Base-by-base conservation (phyloP, 768 basidiomycete species). In the Cyclocybe aegerita region DNA sequence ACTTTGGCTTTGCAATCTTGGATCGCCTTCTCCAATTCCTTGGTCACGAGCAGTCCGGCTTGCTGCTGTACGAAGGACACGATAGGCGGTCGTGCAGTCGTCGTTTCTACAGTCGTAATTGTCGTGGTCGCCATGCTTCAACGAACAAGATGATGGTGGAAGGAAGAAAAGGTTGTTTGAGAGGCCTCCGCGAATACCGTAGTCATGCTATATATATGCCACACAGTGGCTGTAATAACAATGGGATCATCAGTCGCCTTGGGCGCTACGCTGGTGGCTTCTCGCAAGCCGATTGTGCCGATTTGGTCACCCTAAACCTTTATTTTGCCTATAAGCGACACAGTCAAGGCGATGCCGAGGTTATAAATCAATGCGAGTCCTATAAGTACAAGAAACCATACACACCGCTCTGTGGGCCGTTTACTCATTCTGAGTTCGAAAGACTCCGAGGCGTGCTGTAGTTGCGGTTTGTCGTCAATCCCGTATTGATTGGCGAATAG, bases 21-120 rank as follows among this genome's bases (percentile, higher is more conserved):
- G 16, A 78, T 69, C 7, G 78, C 80, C 45, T 74, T 76, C 38
- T 80, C 72, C 1, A 81, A 65, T 51, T 80, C 78, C 4, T 65
- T 70, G 1, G 76, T 78, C 0, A 82, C 77, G 1, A 78, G 69
- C 10, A 80, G 53, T 1, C 78, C 74, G 6, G 73, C 71, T 43
- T 67, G 64, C 14, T 69, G 56, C 50, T 78, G 65, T 8, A 62
- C 59, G 36, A 67, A 69, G 2, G 65, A 64, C 14, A 63, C 54
- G 33, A 45, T 50, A 9, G 56, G 43, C 38, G 46, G 30, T 4
- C 48, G 38, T 6, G 48, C 49, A 14, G 56, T 56, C 31, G 45
- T 40, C 32, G 49, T 49, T 46, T 54, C 50, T 4, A 53, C 46
- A 9, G 45, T 45, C 6, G 31, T 52, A 8, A 39, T 43, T 11